These are phyloP conservation scores for Epichloe gansuensis DNA, from an alignment of 2,329 filamentous ascomycete species.

Conservation along the genomic window DNA sequence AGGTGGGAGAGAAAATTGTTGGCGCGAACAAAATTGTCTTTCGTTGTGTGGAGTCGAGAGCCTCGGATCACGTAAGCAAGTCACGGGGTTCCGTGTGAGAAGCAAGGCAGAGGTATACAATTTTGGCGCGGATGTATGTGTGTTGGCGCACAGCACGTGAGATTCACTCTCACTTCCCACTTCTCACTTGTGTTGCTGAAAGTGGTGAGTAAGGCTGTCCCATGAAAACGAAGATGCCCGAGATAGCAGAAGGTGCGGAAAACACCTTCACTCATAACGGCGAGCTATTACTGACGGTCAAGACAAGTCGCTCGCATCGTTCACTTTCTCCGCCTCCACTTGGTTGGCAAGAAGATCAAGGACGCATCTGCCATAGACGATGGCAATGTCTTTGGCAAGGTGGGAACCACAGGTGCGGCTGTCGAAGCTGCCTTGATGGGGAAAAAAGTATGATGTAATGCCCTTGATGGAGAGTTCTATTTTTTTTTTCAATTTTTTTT, in stretches of 20 bases:
- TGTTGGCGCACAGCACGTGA: not conserved
- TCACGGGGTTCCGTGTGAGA: slow-evolving; percentile 20
- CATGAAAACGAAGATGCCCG: slow-evolving; percentile 35
- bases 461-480: no score
- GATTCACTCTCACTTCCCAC: not conserved
- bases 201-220: not conserved
- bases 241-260: slow-evolving; percentile 45
- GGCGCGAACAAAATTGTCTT: slow-evolving; percentile 14
- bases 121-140: no score
- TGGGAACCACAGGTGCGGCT: slow-evolving; percentile 61
- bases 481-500: no score
- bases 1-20: slow-evolving; percentile 14
- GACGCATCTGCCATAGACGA: slow-evolving; percentile 65
- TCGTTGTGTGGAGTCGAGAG: slow-evolving; percentile 8
- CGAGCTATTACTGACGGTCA: not conserved
- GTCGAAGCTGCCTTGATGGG: slow-evolving; percentile 64
- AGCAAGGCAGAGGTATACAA: slow-evolving; percentile 10
- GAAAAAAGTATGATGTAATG: slow-evolving; percentile 38
- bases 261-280: not conserved
- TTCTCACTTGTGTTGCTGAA: not conserved
- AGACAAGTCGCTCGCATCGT: slow-evolving; percentile 66
- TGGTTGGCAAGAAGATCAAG: slow-evolving; percentile 71
- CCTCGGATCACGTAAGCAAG: slow-evolving; percentile 11
- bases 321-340: slow-evolving; percentile 67
- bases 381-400: slow-evolving; percentile 79